These are phyloP conservation scores for Chaetomiaceae sp. DNA, from an alignment of 2,329 filamentous ascomycete genomes.

Conservation along the genomic window DNA sequence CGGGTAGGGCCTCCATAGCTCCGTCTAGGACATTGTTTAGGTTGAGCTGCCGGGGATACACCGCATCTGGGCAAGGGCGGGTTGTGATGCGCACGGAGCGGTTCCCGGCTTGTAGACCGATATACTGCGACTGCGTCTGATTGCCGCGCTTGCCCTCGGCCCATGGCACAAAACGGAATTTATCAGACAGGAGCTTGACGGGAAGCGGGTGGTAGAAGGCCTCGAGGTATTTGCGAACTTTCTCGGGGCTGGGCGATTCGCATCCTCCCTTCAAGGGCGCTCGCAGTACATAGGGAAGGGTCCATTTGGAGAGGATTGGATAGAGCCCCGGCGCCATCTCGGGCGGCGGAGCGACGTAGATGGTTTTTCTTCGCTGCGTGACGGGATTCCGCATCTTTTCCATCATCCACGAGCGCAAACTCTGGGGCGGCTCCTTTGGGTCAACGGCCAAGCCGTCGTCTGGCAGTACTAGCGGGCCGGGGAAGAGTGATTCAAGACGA, in stretches of 20 bases:
- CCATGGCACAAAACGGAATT: slow-evolving; percentile 49
- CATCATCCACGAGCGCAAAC: slow-evolving; percentile 47
- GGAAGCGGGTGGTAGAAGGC: slow-evolving; percentile 52
- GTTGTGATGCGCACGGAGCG: slow-evolving; percentile 47
- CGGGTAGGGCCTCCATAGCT: slow-evolving; percentile 48
- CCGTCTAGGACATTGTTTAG: slow-evolving; percentile 58
- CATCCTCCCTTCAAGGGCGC: slow-evolving; percentile 8
- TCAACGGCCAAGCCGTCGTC: slow-evolving; percentile 55
- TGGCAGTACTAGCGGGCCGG: slow-evolving; percentile 56
- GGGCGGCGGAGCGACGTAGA: slow-evolving; percentile 53
- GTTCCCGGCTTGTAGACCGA: slow-evolving; percentile 43
- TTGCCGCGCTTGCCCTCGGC: slow-evolving; percentile 23
- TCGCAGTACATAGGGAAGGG: slow-evolving; percentile 24
- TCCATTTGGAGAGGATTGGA: slow-evolving; percentile 41
- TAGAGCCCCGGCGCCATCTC: slow-evolving; percentile 29
- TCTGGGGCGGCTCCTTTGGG: slow-evolving; percentile 48
- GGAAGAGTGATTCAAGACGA: slow-evolving; percentile 40
- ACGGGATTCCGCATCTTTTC: slow-evolving; percentile 46
- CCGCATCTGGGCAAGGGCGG: slow-evolving; percentile 43
- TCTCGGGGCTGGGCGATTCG: slow-evolving; percentile 27
- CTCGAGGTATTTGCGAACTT: slow-evolving; percentile 36
- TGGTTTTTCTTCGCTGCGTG: slow-evolving; percentile 39
- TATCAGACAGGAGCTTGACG: slow-evolving; percentile 40
- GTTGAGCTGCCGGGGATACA: slow-evolving; percentile 51
- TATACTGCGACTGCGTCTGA: slow-evolving; percentile 28